Evolutionary conservation across 2,329 filamentous ascomycete species (phyloP).

Genomic region (Atkinsonella texensis): DNA sequence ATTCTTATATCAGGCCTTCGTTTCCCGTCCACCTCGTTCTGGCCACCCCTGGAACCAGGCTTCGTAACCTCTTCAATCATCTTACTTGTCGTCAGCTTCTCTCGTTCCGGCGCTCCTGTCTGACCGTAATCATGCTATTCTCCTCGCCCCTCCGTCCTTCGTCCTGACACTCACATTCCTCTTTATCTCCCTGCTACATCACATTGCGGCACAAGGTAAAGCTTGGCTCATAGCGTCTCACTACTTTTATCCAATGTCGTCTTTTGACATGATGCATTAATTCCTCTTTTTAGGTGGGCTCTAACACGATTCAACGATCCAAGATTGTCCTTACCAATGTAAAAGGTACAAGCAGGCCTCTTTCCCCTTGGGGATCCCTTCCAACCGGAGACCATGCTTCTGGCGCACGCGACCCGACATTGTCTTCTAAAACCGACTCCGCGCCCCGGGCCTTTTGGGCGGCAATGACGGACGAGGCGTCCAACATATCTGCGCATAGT

Average conservation of each 20-base stretch:
- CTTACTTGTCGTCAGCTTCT: no score
- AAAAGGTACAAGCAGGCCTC: conserved; percentile 2
- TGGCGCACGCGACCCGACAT: neutral
- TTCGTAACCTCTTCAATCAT: neutral
- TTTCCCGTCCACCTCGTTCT: neutral
- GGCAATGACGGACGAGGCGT: neutral
- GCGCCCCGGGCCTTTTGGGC: neutral
- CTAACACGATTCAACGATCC: neutral
- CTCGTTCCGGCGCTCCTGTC: no score
- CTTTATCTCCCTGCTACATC: no score
- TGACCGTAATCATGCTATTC: no score
- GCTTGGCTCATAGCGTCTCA: no score
- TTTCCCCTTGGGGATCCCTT: neutral
- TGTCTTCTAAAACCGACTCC: conserved; percentile 1
- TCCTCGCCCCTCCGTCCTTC: no score
- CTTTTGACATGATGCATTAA: neutral
- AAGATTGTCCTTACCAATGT: neutral
- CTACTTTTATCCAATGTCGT: no score
- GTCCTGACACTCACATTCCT: no score
- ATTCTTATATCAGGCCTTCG: neutral
- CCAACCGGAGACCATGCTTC: no score
- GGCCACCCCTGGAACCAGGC: no score
- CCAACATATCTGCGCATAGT: neutral
- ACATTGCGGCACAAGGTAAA: no score
- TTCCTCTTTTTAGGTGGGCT: neutral